Conservation (phyloP, 1,284 basidiomycete genomes). For the Clitocybe nebularis region DNA sequence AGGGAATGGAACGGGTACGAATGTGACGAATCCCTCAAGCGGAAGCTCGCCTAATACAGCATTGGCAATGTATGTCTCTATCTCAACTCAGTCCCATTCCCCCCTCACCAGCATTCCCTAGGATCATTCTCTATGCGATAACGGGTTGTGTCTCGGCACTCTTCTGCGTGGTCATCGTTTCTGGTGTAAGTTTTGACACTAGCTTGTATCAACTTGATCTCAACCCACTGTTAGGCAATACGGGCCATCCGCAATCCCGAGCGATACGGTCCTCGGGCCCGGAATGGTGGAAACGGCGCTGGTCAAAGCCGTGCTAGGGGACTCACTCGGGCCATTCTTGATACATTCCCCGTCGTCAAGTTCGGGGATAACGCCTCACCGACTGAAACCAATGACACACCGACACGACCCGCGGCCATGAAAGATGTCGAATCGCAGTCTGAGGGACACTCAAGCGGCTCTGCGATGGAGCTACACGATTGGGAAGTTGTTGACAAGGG, state of each 20-base stretch:
- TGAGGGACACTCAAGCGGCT: conserved; percentile 1
- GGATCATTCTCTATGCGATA: conserved; percentile 85
- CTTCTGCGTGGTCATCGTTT: conserved; percentile 77
- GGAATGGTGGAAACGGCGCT: conserved; percentile 35
- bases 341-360: conserved; percentile 91
- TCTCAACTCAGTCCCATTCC: conserved; percentile 10
- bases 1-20: conserved; percentile 8
- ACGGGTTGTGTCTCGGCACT: conserved; percentile 81
- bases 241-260: conserved; percentile 87
- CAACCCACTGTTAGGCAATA: conserved; percentile 51
- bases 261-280: conserved; percentile 76
- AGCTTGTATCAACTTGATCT: conserved; percentile 8
- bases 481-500: conserved; percentile 15
- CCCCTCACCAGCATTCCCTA: conserved; percentile 21
- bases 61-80: conserved; percentile 61
- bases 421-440: conserved; percentile 26
- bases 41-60: conserved; percentile 47
- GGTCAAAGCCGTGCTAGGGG: conserved; percentile 74
- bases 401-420: conserved; percentile 2
- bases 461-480: conserved; percentile 18
- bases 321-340: conserved; percentile 84
- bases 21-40: conserved; percentile 14
- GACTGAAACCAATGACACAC: conserved; percentile 12
- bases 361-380: conserved; percentile 44
- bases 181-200: conserved; percentile 54